Base-by-base conservation (phyloP, 2,329 filamentous ascomycete species). In the Microsporum ferrugineum region DNA sequence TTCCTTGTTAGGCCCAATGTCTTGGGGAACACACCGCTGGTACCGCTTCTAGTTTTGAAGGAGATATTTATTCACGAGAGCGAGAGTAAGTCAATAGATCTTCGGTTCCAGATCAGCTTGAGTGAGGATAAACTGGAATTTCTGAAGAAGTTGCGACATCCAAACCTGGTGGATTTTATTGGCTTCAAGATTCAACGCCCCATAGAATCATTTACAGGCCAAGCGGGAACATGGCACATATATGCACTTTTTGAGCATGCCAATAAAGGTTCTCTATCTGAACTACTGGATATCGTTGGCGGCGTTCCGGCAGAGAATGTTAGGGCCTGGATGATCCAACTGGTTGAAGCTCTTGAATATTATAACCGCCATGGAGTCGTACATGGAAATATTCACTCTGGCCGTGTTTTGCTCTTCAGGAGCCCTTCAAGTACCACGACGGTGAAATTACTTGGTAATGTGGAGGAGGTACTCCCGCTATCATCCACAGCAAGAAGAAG, bases 291-390 rank as follows among this genome's bases (percentile, higher is more conserved):
- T 61, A 82, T 92, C 63, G 84, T 90, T 47, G 89, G 88, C 3
- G 82, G 82, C 34, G 77, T 96, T 58, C 83, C 87, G 47, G 82
- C 88, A 58, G 83, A 84, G 65, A 91, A 87, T 70, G 86, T 91
- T 51, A 87, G 91, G 59, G 86, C 89, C 29, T 97, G 91, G 87
- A 94, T 90, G n/a, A 85, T 91, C 62, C 90, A 96, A 68, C 79
- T 99, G 17, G 82, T 99, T 31, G 90, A 96, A 75, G 94, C 87
- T 0, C 78, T 99, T 33, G 88, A 90, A 62, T 95, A 88, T 71
- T 84, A 95, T 59, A 92, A 97, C 73, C 87, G 87, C 65, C 86
- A 88, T 70, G 90, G 90, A 23, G 80, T 96, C 61, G 80, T 89
- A 29, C 94, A 97, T 73, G 88, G 89, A 69, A 85, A 88, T 68